Conservation (phyloP, 2,329 filamentous ascomycete genomes). For the Fusarium redolens region DNA sequence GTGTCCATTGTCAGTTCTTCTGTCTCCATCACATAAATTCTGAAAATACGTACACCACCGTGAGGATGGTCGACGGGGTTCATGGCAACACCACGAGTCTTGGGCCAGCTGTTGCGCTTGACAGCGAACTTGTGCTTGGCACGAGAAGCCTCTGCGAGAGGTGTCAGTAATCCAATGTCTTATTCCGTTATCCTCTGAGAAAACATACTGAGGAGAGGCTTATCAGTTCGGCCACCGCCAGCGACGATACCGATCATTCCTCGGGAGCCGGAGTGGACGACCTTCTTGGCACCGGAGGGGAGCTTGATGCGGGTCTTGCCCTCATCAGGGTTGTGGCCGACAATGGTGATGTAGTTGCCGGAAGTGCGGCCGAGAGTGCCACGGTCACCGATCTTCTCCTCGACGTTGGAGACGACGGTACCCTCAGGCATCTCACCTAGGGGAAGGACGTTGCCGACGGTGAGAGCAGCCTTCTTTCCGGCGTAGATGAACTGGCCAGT, state of each 20-base stretch:
- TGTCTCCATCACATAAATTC: not conserved
- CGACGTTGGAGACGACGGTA: conserved; percentile 99
- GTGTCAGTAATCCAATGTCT: conserved; percentile 53
- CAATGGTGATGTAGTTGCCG: conserved; percentile 98
- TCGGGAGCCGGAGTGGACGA: conserved; percentile 89
- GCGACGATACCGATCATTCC: conserved; percentile 99
- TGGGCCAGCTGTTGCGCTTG: conserved; percentile 99
- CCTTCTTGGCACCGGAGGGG: conserved; percentile 98
- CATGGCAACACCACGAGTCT: conserved; percentile 99
- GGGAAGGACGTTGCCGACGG: conserved; percentile 97
- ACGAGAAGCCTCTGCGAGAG: conserved; percentile 86
- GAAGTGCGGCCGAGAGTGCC: conserved; percentile 96
- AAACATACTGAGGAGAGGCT: conserved; percentile 90
- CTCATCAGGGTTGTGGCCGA: conserved; percentile 98
- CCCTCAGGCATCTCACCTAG: conserved; percentile 95
- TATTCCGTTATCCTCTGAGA: not conserved
- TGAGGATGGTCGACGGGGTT: conserved; percentile 99
- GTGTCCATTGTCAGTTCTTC: conserved; percentile 57
- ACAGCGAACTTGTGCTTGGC: conserved; percentile 99
- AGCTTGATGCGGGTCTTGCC: conserved; percentile 99
- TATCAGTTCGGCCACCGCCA: conserved; percentile 99
- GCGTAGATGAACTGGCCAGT: conserved; percentile 99
- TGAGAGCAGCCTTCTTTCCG: conserved; percentile 97
- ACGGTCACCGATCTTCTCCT: conserved; percentile 98
- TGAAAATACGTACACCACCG: conserved; percentile 76